phyloP scores from a whole-genome alignment of 1,139 yeast species.

The Taphrina pruni region DNA sequence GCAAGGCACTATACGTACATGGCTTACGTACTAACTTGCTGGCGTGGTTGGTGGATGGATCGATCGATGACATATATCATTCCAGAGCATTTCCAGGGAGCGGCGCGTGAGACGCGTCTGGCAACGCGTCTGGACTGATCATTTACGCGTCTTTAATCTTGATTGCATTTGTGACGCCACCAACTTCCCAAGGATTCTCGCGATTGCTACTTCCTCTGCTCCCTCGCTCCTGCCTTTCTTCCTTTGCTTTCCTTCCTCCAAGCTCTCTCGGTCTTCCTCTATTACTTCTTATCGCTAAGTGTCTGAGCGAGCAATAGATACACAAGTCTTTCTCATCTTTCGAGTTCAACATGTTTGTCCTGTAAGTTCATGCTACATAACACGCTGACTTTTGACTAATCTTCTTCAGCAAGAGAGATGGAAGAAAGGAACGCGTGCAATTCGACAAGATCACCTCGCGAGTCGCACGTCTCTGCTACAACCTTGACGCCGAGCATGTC shows the following conservation, averaged over 20 bases:
- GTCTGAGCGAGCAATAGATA: neutral
- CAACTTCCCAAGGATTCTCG: neutral
- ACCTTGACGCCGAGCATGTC: slow-evolving; percentile 79
- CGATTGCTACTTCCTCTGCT: slow-evolving; percentile 17
- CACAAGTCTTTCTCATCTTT: neutral
- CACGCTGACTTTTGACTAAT: neutral
- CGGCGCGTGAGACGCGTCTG: slow-evolving; percentile 5
- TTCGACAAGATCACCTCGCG: slow-evolving; percentile 77
- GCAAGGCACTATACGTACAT: too few species aligned
- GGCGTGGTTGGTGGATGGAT: neutral
- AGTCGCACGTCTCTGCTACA: slow-evolving; percentile 73
- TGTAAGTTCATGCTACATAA: slow-evolving; percentile 5
- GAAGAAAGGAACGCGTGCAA: slow-evolving; percentile 83
- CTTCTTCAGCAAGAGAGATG: slow-evolving; percentile 55
- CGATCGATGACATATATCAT: slow-evolving; percentile 11
- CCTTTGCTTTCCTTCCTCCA: slow-evolving; percentile 9
- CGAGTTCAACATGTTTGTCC: slow-evolving; percentile 36
- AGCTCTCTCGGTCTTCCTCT: slow-evolving; percentile 1
- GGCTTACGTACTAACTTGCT: too few species aligned
- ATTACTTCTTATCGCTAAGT: neutral
- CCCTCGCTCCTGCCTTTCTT: slow-evolving; percentile 11
- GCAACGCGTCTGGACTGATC: slow-evolving; percentile 8
- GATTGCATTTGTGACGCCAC: slow-evolving; percentile 22
- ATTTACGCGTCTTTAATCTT: slow-evolving; percentile 22
- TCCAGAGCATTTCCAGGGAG: slow-evolving; percentile 1